A percentile compares a stretch with the other conserved stretches of the same genome.
Evolutionary conservation across 176 grass and related monocot genomes (phyloP).

Genomic region (Guadua angustifolia): DNA sequence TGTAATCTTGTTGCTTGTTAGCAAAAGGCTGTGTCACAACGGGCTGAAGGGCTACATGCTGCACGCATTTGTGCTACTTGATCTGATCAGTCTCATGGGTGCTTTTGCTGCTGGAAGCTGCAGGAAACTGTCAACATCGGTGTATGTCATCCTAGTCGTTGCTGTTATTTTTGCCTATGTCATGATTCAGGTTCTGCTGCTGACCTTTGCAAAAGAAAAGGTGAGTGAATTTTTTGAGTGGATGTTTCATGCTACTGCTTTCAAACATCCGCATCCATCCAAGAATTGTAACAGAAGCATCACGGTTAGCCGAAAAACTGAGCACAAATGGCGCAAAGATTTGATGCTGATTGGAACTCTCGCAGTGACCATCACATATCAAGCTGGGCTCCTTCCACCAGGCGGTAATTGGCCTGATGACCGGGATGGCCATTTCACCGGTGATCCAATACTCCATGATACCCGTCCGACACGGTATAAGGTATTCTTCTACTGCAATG

Average conservation of each 20-base stretch:
- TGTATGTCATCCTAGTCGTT: slow-evolving; percentile 45
- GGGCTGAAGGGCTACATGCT: slow-evolving; percentile 30
- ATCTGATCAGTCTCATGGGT: slow-evolving; percentile 57
- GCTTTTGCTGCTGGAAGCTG: slow-evolving; percentile 54
- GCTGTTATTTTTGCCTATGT: slow-evolving; percentile 38
- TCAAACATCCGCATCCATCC: not conserved
- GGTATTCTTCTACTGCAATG: slow-evolving; percentile 53
- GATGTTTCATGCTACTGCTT: not conserved
- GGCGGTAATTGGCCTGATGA: slow-evolving; percentile 57
- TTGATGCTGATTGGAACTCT: slow-evolving; percentile 60
- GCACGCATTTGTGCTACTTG: slow-evolving; percentile 35
- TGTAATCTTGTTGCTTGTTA: slow-evolving; percentile 62
- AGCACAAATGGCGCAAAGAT: slow-evolving; percentile 61
- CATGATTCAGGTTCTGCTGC: slow-evolving; percentile 31
- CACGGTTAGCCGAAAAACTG: slow-evolving; percentile 5
- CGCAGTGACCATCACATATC: slow-evolving; percentile 55
- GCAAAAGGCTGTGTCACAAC: slow-evolving; percentile 41
- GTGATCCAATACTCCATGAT: slow-evolving; percentile 52
- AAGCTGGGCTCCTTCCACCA: slow-evolving; percentile 59
- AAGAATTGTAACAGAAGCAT: not conserved
- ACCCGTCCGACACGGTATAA: slow-evolving; percentile 33
- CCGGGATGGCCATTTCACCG: slow-evolving; percentile 5
- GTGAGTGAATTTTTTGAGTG: not conserved
- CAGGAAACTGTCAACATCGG: slow-evolving; percentile 43
- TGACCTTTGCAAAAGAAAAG: slow-evolving; percentile 46